Evolutionary conservation across 208 protist species (phyloP).

Genomic region (Crithidia acanthocephali): DNA sequence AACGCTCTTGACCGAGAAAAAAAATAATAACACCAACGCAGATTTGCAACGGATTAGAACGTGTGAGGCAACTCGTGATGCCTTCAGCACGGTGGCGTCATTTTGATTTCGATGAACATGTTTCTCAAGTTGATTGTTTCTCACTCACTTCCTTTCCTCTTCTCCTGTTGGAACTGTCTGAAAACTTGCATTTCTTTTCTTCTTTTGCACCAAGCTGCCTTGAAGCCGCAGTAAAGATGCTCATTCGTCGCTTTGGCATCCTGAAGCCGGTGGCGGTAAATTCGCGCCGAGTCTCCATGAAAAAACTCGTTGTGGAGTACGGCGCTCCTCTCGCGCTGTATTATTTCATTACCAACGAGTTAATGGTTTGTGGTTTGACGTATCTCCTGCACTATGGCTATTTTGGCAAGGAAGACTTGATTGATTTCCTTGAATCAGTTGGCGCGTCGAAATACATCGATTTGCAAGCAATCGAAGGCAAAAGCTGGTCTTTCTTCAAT

Average conservation of each 20-base stretch:
- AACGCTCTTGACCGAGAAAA: no score
- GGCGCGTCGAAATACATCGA: constrained; percentile 49
- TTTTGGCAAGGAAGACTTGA: constrained; percentile 56
- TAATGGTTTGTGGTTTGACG: constrained; percentile 50
- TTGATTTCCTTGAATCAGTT: constrained; percentile 43
- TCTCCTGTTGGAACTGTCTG: no score
- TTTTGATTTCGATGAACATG: no score
- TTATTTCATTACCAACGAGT: constrained; percentile 64
- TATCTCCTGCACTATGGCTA: constrained; percentile 60
- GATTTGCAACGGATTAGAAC: no score
- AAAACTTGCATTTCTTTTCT: no score
- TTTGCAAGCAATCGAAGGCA: constrained; percentile 38
- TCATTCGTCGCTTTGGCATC: constrained; percentile 3
- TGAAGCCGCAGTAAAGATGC: neutral
- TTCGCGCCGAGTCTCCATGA: constrained; percentile 27
- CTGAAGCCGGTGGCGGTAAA: neutral
- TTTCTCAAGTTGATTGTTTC: no score
- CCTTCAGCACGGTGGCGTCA: no score
- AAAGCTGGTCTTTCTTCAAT: constrained; percentile 52
- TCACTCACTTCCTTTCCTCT: no score
- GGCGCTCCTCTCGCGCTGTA: constrained; percentile 42
- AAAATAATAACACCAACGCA: no score
- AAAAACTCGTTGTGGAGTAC: constrained; percentile 35
- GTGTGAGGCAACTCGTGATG: no score
- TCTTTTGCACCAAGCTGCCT: neutral